Evolutionary conservation across 495 filamentous ascomycete genomes (phyloP).

Genomic region (Penicillium lividum): DNA sequence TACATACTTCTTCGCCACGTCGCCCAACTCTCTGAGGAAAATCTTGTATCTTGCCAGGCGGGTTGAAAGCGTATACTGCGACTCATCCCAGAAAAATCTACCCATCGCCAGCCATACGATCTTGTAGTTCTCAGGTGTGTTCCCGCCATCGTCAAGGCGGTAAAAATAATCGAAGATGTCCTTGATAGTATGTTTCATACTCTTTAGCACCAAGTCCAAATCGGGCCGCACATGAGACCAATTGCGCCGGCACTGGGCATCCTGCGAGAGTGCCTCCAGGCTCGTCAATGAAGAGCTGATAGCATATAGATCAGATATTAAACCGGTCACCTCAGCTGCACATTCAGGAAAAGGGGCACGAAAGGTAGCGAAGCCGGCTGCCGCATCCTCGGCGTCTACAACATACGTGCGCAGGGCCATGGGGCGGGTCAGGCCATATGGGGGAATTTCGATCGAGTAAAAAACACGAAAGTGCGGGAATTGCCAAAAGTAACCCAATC

Average conservation of each 20-base stretch:
- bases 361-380: conserved; percentile 53
- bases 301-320: conserved; percentile 56
- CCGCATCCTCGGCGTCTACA: conserved; percentile 54
- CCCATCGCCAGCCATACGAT: conserved; percentile 55
- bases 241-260: conserved; percentile 34
- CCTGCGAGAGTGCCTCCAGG: conserved; percentile 42
- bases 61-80: conserved; percentile 46
- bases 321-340: conserved; percentile 54
- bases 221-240: conserved; percentile 42
- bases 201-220: conserved; percentile 44
- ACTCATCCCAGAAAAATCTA: conserved; percentile 51
- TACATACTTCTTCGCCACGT: conserved; percentile 49
- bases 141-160: conserved; percentile 38
- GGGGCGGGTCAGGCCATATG: conserved; percentile 31
- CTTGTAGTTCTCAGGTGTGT: conserved; percentile 43
- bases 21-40: conserved; percentile 50
- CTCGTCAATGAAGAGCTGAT: conserved; percentile 51
- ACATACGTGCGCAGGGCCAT: conserved; percentile 52
- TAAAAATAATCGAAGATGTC: conserved; percentile 55
- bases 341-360: conserved; percentile 52
- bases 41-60: conserved; percentile 56
- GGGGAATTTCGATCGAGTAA: conserved; percentile 8
- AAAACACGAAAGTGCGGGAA: conserved; percentile 6
- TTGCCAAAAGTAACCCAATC: conserved; percentile 6
- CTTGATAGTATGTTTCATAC: conserved; percentile 54